Evolutionary conservation across 257 asterid species (phyloP).

Genomic region (Cinchona pubescens): DNA sequence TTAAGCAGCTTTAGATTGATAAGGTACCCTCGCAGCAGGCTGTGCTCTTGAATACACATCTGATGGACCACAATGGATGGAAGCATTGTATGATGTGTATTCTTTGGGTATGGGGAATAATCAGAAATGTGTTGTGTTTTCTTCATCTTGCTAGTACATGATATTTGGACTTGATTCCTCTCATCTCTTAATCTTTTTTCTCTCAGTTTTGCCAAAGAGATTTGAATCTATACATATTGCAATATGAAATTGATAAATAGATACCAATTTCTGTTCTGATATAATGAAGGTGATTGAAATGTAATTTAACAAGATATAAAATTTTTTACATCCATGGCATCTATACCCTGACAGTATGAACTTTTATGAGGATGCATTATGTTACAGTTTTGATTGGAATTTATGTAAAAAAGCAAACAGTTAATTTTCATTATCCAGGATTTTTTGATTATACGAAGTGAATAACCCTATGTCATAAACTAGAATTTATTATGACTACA

Average conservation of each 20-base stretch:
- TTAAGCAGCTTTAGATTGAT: conserved; percentile 94
- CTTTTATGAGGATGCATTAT: not conserved
- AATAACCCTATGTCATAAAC: not conserved
- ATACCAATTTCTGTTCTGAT: not conserved
- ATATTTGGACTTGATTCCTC: not conserved
- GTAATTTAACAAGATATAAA: not conserved
- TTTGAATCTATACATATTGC: not conserved
- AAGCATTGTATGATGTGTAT: conserved; percentile 97
- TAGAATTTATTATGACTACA: no score
- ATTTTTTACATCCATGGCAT: not conserved
- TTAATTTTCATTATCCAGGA: not conserved
- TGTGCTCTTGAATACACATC: conserved; percentile 99
- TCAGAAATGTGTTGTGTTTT: conserved; percentile 17
- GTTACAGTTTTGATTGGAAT: not conserved
- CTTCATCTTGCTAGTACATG: conserved; percentile 11
- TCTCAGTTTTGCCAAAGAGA: not conserved
- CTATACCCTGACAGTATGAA: not conserved
- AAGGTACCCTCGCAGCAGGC: conserved; percentile 94
- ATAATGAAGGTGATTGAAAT: not conserved
- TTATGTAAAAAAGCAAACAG: not conserved
- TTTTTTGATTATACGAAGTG: not conserved
- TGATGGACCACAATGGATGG: conserved; percentile 99
- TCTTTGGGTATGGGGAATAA: conserved; percentile 60
- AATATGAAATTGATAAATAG: not conserved
- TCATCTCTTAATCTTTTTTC: not conserved